phyloP scores from a whole-genome alignment of 139 green algal genomes.

The Microglena sp. region DNA sequence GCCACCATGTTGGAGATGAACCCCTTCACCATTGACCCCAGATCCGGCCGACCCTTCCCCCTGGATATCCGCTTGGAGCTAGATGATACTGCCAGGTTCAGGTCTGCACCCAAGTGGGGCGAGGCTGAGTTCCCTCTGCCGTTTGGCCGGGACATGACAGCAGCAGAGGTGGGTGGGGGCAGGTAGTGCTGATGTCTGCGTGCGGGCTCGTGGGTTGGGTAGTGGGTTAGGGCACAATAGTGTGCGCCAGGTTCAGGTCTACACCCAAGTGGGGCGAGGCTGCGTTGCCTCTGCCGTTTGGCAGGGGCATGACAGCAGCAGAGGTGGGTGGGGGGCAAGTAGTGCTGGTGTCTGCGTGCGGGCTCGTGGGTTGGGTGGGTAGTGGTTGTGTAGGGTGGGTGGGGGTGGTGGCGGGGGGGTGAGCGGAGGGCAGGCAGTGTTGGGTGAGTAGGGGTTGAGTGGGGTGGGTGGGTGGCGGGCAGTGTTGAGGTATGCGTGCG shows the following conservation, averaged over 20 bases:
- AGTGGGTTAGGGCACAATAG: no score
- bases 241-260: conserved; percentile 65
- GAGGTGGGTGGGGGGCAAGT: no score
- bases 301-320: conserved; percentile 56
- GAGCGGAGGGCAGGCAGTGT: no score
- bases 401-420: no score
- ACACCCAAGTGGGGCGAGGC: conserved; percentile 24
- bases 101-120: conserved; percentile 15
- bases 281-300: conserved; percentile 87
- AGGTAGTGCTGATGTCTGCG: no score
- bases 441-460: no score
- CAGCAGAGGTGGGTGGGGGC: conserved; percentile 51
- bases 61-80: conserved; percentile 78
- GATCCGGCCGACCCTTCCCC: conserved; percentile 34
- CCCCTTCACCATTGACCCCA: conserved; percentile 61
- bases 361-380: no score
- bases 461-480: no score
- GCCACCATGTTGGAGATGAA: conserved; percentile 91
- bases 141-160: conserved; percentile 72
- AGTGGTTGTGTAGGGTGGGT: no score
- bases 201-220: no score
- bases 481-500: no score
- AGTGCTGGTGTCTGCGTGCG: no score
- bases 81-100: conserved; percentile 85
- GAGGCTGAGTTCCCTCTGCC: conserved; percentile 80